phyloP scores from a whole-genome alignment of 805 yeast genomes.

The Ogataea siamensis region DNA sequence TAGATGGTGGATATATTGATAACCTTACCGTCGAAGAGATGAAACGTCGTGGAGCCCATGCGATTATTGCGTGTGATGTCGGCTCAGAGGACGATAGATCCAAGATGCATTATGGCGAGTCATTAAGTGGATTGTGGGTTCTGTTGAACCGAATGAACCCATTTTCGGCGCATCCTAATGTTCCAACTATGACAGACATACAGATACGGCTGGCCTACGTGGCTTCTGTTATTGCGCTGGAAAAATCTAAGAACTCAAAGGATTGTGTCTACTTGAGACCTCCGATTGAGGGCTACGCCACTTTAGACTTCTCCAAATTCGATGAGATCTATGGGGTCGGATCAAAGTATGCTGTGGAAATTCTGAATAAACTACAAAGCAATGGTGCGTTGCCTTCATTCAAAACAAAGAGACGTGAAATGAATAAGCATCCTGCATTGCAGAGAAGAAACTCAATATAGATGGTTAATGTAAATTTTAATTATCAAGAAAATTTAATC shows the following conservation, averaged over 20 bases:
- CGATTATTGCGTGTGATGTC: conserved; percentile 90
- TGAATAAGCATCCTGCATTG: conserved; percentile 28
- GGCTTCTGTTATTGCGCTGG: conserved; percentile 90
- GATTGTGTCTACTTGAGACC: conserved; percentile 90
- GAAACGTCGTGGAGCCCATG: conserved; percentile 83
- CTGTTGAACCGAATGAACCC: conserved; percentile 85
- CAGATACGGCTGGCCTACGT: conserved; percentile 93
- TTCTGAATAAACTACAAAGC: conserved; percentile 50
- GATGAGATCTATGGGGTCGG: conserved; percentile 88
- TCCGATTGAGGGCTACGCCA: conserved; percentile 88
- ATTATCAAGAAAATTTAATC: background rate
- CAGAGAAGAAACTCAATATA: conserved; percentile 66
- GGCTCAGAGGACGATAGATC: conserved; percentile 93
- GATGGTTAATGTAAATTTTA: background rate
- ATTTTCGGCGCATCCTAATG: conserved; percentile 79
- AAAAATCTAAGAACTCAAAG: conserved; percentile 76
- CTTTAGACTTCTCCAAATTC: conserved; percentile 88
- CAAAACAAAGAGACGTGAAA: conserved; percentile 46
- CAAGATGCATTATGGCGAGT: conserved; percentile 88
- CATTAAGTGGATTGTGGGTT: conserved; percentile 91
- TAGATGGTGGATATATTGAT: conserved; percentile 96
- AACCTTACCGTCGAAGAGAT: conserved; percentile 90
- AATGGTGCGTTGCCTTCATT: conserved; percentile 58
- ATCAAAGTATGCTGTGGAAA: conserved; percentile 61
- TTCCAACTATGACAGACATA: conserved; percentile 93